A percentile compares a stretch with the other conserved stretches of the same genome.
Evolutionary conservation across 2,329 filamentous ascomycete genomes (phyloP).

Genomic region (Aureobasidium melanogenum): DNA sequence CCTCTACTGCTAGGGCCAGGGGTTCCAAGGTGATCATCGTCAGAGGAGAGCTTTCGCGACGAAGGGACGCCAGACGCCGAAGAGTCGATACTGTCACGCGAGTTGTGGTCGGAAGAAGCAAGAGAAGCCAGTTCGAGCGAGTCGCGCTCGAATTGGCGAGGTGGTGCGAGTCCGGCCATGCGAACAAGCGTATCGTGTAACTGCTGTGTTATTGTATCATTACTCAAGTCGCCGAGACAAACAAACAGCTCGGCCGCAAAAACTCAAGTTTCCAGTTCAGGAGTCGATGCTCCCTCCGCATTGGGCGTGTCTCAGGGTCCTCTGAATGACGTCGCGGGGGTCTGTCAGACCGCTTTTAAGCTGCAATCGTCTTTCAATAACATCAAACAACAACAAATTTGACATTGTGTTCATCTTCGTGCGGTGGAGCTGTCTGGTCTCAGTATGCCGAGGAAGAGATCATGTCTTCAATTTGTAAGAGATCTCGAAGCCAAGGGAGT

Average conservation of each 20-base stretch:
- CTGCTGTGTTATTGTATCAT: conserved; percentile 7
- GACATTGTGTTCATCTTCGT: neutral
- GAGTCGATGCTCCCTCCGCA: neutral
- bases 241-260: neutral
- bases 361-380: conserved; percentile 1
- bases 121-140: conserved; percentile 94
- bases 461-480: neutral
- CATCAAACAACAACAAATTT: neutral
- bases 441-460: neutral
- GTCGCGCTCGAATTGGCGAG: conserved; percentile 50
- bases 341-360: neutral
- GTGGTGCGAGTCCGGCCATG: conserved; percentile 12
- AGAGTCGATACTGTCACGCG: conserved; percentile 61
- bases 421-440: neutral
- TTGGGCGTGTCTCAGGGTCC: neutral
- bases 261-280: conserved; percentile 5
- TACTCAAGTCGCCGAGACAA: neutral
- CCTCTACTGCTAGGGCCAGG: conserved; percentile 26
- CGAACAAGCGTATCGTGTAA: neutral
- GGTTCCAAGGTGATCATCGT: conserved; percentile 62
- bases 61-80: conserved; percentile 79
- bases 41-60: conserved; percentile 83
- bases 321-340: neutral
- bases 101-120: conserved; percentile 67
- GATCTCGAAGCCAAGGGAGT: neutral